Evolutionary conservation across 1,284 basidiomycete species (phyloP).

Genomic region (Apiotrichum porosum): DNA sequence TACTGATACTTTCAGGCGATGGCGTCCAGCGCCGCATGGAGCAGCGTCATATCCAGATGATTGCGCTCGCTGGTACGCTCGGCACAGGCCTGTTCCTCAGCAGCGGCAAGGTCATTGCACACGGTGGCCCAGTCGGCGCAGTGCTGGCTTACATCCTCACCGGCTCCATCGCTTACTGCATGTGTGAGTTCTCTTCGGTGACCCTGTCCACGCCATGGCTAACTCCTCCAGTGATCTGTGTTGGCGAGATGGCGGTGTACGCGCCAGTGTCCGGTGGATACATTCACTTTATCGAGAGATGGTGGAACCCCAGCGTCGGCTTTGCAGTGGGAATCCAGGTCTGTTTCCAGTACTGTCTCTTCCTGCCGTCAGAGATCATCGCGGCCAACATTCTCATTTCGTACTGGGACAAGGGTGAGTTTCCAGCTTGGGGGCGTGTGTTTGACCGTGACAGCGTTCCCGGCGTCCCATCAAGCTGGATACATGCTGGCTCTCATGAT

Average conservation of each 20-base stretch:
- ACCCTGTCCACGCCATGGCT: neutral
- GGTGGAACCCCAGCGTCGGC: slow-evolving; percentile 30
- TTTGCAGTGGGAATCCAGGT: slow-evolving; percentile 29
- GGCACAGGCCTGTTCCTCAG: slow-evolving; percentile 73
- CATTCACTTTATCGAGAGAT: slow-evolving; percentile 31
- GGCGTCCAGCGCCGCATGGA: slow-evolving; percentile 27
- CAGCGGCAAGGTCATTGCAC: slow-evolving; percentile 56
- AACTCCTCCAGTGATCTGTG: slow-evolving; percentile 28
- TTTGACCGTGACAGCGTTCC: no score
- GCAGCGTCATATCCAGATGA: slow-evolving; percentile 37
- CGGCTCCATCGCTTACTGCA: slow-evolving; percentile 21
- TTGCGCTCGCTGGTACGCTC: slow-evolving; percentile 28
- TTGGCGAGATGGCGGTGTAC: slow-evolving; percentile 42
- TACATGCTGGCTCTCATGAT: slow-evolving; percentile 51
- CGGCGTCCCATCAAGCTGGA: slow-evolving; percentile 16
- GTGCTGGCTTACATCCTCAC: slow-evolving; percentile 17
- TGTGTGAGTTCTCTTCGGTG: slow-evolving; percentile 17
- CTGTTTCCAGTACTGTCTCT: slow-evolving; percentile 54
- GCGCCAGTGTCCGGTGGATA: slow-evolving; percentile 39
- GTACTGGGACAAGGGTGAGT: slow-evolving; percentile 67
- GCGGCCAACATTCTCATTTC: slow-evolving; percentile 67
- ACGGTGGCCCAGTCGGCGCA: slow-evolving; percentile 50
- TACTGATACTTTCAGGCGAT: slow-evolving; percentile 17
- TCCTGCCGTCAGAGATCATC: slow-evolving; percentile 58
- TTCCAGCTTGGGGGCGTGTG: no score